Evolutionary conservation across 441 rosid species (phyloP).

Genomic region (Isatis lusitanica): DNA sequence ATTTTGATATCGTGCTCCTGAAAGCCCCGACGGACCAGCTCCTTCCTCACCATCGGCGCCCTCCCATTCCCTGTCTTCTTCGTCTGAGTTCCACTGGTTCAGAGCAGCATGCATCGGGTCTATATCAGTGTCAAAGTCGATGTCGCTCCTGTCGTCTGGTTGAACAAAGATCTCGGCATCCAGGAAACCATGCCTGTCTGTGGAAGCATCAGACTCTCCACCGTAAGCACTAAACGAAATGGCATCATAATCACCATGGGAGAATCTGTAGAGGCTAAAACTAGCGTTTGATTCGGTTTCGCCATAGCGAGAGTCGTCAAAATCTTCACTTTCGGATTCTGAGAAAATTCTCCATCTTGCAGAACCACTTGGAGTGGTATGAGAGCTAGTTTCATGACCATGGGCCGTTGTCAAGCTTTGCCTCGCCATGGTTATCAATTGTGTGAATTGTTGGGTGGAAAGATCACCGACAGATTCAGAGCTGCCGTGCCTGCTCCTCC

Average conservation of each 20-base stretch:
- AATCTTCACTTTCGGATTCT: constrained; percentile 80
- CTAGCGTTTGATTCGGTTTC: constrained; percentile 74
- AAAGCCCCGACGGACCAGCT: constrained; percentile 36
- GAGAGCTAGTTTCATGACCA: constrained; percentile 53
- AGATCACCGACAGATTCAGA: constrained; percentile 61
- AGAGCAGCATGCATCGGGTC: constrained; percentile 94
- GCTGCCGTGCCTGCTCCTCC: constrained; percentile 58
- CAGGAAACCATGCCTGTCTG: constrained; percentile 54
- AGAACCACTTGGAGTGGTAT: constrained; percentile 62
- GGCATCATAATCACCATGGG: constrained; percentile 67
- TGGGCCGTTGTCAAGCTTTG: constrained; percentile 48
- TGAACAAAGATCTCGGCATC: constrained; percentile 54
- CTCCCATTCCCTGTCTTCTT: constrained; percentile 58
- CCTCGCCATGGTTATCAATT: constrained; percentile 52
- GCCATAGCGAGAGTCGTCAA: constrained; percentile 44
- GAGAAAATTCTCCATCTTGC: constrained; percentile 68
- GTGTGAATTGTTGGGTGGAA: constrained; percentile 61
- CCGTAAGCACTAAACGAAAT: constrained; percentile 70
- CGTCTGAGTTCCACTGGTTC: constrained; percentile 74
- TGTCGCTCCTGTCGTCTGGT: constrained; percentile 52
- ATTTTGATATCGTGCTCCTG: constrained; percentile 34
- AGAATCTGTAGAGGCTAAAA: constrained; percentile 46
- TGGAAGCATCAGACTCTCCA: constrained; percentile 82
- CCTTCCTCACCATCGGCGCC: constrained; percentile 43
- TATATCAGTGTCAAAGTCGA: constrained; percentile 79